Base-by-base conservation (phyloP, 1,284 basidiomycete genomes). In the Cerrena zonata region DNA sequence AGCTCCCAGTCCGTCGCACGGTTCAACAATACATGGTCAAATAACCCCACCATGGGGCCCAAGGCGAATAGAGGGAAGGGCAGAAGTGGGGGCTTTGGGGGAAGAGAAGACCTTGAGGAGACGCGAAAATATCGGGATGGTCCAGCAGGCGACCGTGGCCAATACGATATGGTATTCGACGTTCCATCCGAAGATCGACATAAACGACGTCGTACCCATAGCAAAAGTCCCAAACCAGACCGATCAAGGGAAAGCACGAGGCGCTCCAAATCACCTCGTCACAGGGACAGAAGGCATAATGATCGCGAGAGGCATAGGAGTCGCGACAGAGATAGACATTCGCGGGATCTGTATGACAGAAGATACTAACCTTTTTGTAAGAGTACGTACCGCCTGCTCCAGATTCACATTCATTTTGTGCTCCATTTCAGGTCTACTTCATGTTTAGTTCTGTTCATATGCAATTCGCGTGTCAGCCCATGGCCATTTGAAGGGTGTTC, bases 1-100 rank as follows among this genome's bases (percentile, higher is more conserved):
- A 90, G 89, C 72, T 91, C 89, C 2, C 91, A 96, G 75, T 95
- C 92, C 25, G 96, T 99, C 47, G 84, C 89, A 1, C 77, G 79
- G 25, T 59, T 82, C 39, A 90, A 91, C 60, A 79, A 68, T 5
- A 64, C 68, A 10, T 91, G 88, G 88, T 87, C 87, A 3, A 90
- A 90, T 65, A 70, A 89, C 54, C 77, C 84, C 53, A 76, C 72
- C 52, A 75, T 75, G 48, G 87, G 76, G 0, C 69, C 77, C 1
- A 66, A 67, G 55, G 43, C 61, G 62, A 42, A 65, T 1, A 66
- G 57, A 3, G 65, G 58, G 4, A 59, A 53, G 19, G 56, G 59
- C 23, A 53, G 25, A 25, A 39, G 60, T 37, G 65, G 68, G 27
- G 78, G 82, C 4, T 89, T 82, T 57, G 88, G 68, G 1, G 88